Evolutionary conservation across 805 yeast species (phyloP), one percentile per base, ranked within the genome.

Genomic region (Myxozyma sirexii): DNA sequence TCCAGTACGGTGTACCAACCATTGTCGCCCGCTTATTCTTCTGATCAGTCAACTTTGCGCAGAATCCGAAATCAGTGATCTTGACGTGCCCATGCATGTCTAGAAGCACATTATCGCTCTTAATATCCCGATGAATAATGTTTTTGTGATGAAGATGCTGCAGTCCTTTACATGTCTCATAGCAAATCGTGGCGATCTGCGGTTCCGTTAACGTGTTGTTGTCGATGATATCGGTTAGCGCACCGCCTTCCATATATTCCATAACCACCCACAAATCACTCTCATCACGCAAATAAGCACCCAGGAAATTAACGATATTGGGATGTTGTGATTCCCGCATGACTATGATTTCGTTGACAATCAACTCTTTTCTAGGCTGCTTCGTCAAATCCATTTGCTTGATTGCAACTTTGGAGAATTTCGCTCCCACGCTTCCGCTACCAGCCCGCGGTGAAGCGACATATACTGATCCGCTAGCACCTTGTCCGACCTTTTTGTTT

Each of bases 241-340:
- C 88, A 0, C 99, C 99, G 56, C 99, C 99, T 76, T 96, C 97
- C 99, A 94, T 94, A 73, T 85, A 96, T 74, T 94, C 99, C 99
- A 94, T 94, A 33, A 96, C 88, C n/a, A 94, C 99, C 97, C 98
- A 93, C 61, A 94, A 78, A 70, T 94, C 97, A 60, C 83, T 81
- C 50, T 80, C 78, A 3, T 90, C 90, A 56, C 91, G 81, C 63
- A 93, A 76, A 70, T 90, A 96, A 0, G 97, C 90, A 71, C 93
- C 98, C 61, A 94, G 76, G 74, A 90, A 94, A 72, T 93, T 94
- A 59, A 94, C 99, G 74, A 94, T 94, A 72, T 94, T 94, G 62
- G 88, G 86, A 75, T 94, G 98, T 64, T 88, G 92, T 15, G 96
- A 86, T 70, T 91, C 97, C 72, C 90, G 90, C 99, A 94, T 94